Percentiles rank a stretch among this genome's conserved stretches.
Conservation (phyloP, 2,329 filamentous ascomycete species). For the Fusarium euwallaceae region DNA sequence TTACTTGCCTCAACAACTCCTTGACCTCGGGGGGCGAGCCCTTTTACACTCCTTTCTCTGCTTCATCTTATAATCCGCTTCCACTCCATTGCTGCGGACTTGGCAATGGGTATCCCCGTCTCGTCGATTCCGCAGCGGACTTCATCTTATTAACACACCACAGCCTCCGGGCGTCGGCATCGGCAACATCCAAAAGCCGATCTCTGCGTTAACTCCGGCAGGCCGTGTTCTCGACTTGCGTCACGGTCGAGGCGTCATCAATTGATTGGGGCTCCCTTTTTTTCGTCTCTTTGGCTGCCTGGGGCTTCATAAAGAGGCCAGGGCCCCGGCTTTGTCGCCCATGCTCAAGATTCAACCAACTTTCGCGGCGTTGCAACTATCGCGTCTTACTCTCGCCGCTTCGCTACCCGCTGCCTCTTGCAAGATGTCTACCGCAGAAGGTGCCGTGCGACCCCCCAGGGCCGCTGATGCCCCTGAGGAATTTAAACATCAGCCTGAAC, state of each 20-base stretch:
- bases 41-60: background rate
- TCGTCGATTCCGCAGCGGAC: conserved; percentile 34
- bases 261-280: conserved; percentile 29
- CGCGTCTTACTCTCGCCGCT: conserved; percentile 54
- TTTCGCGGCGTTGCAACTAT: conserved; percentile 56
- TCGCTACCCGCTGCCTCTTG: conserved; percentile 43
- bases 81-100: conserved; percentile 9
- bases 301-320: conserved; percentile 43
- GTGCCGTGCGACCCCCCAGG: conserved; percentile 43
- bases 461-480: conserved; percentile 40
- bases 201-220: conserved; percentile 44
- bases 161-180: conserved; percentile 25
- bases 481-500: conserved; percentile 46
- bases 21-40: background rate
- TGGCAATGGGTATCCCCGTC: conserved; percentile 33
- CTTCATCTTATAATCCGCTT: background rate
- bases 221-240: conserved; percentile 14
- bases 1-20: conserved; percentile 12
- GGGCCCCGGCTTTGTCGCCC: conserved; percentile 31
- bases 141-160: conserved; percentile 16
- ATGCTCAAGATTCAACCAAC: conserved; percentile 62
- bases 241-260: conserved; percentile 44
- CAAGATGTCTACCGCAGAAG: conserved; percentile 53
- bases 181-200: conserved; percentile 43
- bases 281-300: conserved; percentile 21